Percentiles rank a stretch among this genome's conserved stretches.
Conservation (phyloP, 1,139 yeast genomes). For the Saccharomycopsis phalli region DNA sequence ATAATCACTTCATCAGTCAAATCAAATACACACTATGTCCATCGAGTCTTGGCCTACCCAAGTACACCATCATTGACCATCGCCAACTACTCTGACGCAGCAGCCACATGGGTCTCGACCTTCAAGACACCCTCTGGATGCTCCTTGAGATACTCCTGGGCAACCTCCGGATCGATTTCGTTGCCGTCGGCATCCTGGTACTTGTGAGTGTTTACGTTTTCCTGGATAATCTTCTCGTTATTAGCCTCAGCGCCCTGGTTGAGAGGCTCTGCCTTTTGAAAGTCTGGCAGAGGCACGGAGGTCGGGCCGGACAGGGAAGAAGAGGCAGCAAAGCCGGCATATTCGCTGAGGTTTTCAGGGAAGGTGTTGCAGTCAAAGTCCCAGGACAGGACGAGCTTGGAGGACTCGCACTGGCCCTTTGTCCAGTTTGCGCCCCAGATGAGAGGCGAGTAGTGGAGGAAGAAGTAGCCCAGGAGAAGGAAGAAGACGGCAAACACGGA, state of each 20-base stretch:
- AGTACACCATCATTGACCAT: too few species aligned
- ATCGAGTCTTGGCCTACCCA: background rate
- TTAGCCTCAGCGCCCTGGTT: conserved; percentile 13
- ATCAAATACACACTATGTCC: background rate
- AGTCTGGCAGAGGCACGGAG: conserved; percentile 9
- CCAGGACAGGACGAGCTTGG: conserved; percentile 61
- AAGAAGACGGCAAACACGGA: conserved; percentile 41
- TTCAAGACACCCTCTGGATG: conserved; percentile 20
- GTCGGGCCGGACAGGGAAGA: conserved; percentile 11
- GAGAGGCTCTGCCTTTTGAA: conserved; percentile 8
- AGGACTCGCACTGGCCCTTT: conserved; percentile 47
- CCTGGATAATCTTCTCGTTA: conserved; percentile 25
- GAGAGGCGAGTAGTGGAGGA: conserved; percentile 58
- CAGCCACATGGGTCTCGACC: conserved; percentile 17
- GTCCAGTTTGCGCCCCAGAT: conserved; percentile 85
- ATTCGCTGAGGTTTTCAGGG: conserved; percentile 27
- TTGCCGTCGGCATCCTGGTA: conserved; percentile 29
- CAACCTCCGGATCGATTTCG: conserved; percentile 25
- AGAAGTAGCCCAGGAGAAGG: conserved; percentile 45
- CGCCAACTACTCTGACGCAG: background rate
- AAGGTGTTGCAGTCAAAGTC: conserved; percentile 74
- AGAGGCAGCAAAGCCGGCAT: conserved; percentile 7
- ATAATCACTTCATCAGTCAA: background rate
- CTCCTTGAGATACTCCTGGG: conserved; percentile 21
- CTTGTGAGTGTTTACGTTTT: conserved; percentile 22